Evolutionary conservation across 2,329 filamentous ascomycete genomes (phyloP).

Genomic region (Cladosporium sphaerospermum): DNA sequence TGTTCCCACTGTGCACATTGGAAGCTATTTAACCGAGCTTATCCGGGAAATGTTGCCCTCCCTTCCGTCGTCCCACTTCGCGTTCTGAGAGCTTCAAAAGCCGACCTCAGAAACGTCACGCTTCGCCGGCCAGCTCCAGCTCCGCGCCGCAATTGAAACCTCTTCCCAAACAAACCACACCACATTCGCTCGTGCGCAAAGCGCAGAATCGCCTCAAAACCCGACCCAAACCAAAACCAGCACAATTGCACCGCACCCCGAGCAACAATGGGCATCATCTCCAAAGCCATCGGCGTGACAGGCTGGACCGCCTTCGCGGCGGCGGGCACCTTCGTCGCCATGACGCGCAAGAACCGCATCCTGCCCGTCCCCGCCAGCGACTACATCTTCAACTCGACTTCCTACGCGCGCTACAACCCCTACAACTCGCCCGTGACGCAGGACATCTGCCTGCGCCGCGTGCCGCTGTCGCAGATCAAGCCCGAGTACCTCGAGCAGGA

Average conservation of each 20-base stretch:
- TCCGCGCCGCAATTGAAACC: not conserved
- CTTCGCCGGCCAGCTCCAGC: not conserved
- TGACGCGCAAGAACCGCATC: constrained; percentile 51
- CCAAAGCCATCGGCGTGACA: constrained; percentile 24
- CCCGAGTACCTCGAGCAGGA: constrained; percentile 59
- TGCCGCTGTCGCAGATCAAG: constrained; percentile 58
- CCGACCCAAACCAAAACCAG: not conserved
- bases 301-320: constrained; percentile 37
- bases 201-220: not conserved
- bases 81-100: not conserved
- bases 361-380: constrained; percentile 56
- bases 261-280: constrained; percentile 28
- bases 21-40: too few relatives aligned
- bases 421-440: constrained; percentile 56
- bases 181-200: not conserved
- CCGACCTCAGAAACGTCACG: not conserved
- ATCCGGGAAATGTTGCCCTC: too few relatives aligned
- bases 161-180: not conserved
- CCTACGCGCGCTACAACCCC: constrained; percentile 56
- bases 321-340: constrained; percentile 46
- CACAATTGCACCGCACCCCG: not conserved
- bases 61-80: too few relatives aligned
- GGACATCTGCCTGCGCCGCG: constrained; percentile 57
- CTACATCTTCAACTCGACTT: constrained; percentile 53
- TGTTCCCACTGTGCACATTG: too few relatives aligned